Percentiles rank a stretch among this genome's conserved stretches.
Conservation (phyloP, 129 eudicot species). For the sunflower (Helianthus annuus) region DNA sequence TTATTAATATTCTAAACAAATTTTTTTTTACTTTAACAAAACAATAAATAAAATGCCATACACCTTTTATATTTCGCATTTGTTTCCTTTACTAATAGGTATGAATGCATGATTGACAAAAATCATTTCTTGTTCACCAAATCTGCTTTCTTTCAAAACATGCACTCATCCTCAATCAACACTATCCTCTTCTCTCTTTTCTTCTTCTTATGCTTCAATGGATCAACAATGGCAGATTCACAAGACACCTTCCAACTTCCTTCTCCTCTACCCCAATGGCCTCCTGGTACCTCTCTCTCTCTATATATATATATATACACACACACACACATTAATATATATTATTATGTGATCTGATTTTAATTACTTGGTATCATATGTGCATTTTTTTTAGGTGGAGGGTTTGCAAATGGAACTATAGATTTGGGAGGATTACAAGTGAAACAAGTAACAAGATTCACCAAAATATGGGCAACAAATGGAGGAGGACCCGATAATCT, state of each 20-base stretch:
- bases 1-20: neutral
- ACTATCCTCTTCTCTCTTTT: slow-evolving; percentile 3
- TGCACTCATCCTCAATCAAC: slow-evolving; percentile 26
- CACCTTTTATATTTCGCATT: slow-evolving; percentile 16
- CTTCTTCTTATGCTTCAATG: slow-evolving; percentile 32
- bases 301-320: neutral
- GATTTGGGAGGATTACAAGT: slow-evolving; percentile 47
- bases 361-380: neutral
- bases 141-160: slow-evolving; percentile 30
- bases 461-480: slow-evolving; percentile 45
- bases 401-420: slow-evolving; percentile 44
- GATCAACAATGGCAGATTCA: slow-evolving; percentile 39
- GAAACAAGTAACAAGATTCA: slow-evolving; percentile 35
- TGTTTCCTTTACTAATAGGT: slow-evolving; percentile 22
- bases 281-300: slow-evolving; percentile 43
- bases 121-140: slow-evolving; percentile 40
- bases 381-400: slow-evolving; percentile 31
- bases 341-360: neutral
- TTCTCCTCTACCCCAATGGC: slow-evolving; percentile 68
- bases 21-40: neutral
- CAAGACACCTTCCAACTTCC: slow-evolving; percentile 55
- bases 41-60: slow-evolving; percentile 17
- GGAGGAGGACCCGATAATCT: slow-evolving; percentile 49
- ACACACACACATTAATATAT: too few relatives aligned
- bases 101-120: slow-evolving; percentile 17